Evolutionary conservation across 163 green algal species (phyloP), one percentile per base, ranked within the genome.

Genomic region (Scenedesmus sp.): DNA sequence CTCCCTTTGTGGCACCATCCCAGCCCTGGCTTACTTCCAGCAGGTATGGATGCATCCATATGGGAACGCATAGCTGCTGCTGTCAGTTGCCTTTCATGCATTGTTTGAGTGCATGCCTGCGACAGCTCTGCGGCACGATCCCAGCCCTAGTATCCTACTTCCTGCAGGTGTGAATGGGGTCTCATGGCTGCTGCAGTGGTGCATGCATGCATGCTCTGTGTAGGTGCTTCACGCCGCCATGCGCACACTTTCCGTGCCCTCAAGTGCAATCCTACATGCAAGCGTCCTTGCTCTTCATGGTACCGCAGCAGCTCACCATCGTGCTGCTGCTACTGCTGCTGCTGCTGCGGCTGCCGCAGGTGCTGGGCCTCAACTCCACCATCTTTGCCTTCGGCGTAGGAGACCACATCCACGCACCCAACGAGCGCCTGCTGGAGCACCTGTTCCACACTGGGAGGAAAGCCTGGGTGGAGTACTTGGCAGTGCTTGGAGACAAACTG

Each of bases 341-440:
- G 23, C 62, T 70, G 10, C 62, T 34, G 13, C 66, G n/a, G 66
- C 16, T 76, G 66, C 62, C 18, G 23, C 70, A 79, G 70, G 70
- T 79, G 70, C 70, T 79, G 3, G 23, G 70, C 66, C 66, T 76
- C 4, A 70, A 90, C 52, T 87, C 85, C 76, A 95, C 93, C 9
- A 89, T 92, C 56, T 94, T 96, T 90, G 94, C 90, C 0, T 96
- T 94, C 62, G 91, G 91, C 18, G 89, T 96, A 18, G 91, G 86
- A 7, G 94, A 96, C 6, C 81, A 92, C n/a, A 94, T 96, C 76
- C 95, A 96, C 83, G 95, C 95, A 13, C 93, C 95, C 9, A 96
- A 96, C 82, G 95, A 96, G 89, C 90, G 92, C 4, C 87, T 96
- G 54, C 82, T 88, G 46, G 88, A 81, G 16, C 54, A 59, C 18